Conservation (phyloP, 2,329 filamentous ascomycete species). For the Cladorrhinum sp. region DNA sequence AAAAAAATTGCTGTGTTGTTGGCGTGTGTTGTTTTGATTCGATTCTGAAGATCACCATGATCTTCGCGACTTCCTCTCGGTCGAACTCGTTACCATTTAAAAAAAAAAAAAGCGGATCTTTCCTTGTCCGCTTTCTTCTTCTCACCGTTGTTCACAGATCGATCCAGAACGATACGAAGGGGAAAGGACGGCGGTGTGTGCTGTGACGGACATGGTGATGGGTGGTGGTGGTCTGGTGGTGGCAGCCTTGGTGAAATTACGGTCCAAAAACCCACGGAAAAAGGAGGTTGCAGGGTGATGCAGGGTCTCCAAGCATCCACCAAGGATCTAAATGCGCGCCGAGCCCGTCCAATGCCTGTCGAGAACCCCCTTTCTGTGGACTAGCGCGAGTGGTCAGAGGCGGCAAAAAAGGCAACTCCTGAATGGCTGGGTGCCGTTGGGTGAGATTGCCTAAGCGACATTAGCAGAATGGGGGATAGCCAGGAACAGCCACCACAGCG, state of each 20-base stretch:
- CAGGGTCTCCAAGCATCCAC: background rate
- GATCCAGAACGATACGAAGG: background rate
- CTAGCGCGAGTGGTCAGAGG: constrained; percentile 19
- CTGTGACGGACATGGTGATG: background rate
- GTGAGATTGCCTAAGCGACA: constrained; percentile 38
- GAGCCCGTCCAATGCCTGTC: background rate
- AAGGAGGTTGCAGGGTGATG: constrained; percentile 17
- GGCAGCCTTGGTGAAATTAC: background rate
- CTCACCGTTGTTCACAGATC: background rate
- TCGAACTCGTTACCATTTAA: background rate
- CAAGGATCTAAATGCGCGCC: background rate
- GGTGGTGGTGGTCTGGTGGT: background rate
- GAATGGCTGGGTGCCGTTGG: constrained; percentile 20
- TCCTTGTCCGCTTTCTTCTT: constrained; percentile 2
- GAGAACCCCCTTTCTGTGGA: constrained; percentile 11
- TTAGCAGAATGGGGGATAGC: constrained; percentile 26
- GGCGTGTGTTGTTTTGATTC: background rate
- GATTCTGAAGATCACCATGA: background rate
- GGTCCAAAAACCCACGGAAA: constrained; percentile 7
- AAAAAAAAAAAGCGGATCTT: background rate
- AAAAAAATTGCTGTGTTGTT: too few species aligned
- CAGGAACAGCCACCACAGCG: constrained; percentile 16
- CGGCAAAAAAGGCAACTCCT: constrained; percentile 22
- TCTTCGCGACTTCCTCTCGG: background rate
- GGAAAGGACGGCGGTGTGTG: background rate